Evolutionary conservation across 345 rosid genomes (phyloP), one percentile per base, ranked within the genome.

Genomic region (Murraya paniculata): DNA sequence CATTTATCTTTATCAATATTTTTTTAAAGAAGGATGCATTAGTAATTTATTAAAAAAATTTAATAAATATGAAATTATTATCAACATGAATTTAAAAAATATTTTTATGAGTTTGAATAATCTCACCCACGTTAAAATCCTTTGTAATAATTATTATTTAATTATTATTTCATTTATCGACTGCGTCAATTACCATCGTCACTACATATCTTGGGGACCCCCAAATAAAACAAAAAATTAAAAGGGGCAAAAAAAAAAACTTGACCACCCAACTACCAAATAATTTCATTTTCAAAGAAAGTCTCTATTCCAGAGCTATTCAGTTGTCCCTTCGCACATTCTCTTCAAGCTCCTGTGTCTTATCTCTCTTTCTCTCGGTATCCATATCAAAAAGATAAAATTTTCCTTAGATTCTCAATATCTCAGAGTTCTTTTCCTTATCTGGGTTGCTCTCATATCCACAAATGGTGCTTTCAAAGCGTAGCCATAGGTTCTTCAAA

Each of bases 401-500:
- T 9, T 68, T 50, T 31, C 13, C 5, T 81, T 30, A 28, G 65
- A 77, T 38, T 56, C 72, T 48, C 4, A 30, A 39, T 22, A 78
- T n/a, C 31, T 81, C 45, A 21, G 68, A 31, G 9, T 33, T 33
- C 19, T 33, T 9, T 22, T 65, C 27, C 30, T 33, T 7, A 21
- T 56, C 38, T 9, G 28, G 8, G 66, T 68, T 74, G 33, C 64
- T 68, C 70, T 80, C 57, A 45, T 53, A 64, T 83, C 87, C 89
- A 88, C 90, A 89, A 80, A 94, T 91, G 97, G 87, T 64, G 82
- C 60, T 84, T 25, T 72, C 86, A 27, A 86, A 82, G 86, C 88
- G 83, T 82, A 22, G 89, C 82, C 86, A 86, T 36, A 88, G 93
- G 85, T 91, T 89, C 84, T 90, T 91, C 93, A 93, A 90, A 80